Evolutionary conservation across 139 green algal genomes (phyloP), one percentile per base, ranked within the genome.

Genomic region (Edaphochlamys debaryana): DNA sequence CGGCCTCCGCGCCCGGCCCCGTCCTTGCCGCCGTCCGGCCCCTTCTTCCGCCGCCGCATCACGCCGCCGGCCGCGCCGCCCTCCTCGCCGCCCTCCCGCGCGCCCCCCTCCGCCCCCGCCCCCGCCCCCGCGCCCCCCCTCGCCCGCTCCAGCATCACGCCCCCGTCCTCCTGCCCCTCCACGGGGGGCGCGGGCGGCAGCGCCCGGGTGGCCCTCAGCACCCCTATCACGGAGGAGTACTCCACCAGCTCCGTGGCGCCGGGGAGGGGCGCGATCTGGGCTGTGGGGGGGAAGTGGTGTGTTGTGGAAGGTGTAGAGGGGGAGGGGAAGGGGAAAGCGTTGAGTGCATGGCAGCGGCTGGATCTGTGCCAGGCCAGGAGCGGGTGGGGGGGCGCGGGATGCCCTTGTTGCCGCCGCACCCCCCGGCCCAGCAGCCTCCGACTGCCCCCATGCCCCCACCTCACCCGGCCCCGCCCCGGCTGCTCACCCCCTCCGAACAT

Each of bases 191-290:
- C 41, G 20, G 75, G 75, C 41, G 60, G 75, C 41, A 30, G 20
- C 9, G 75, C 62, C 62, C 73, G 72, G 34, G 42, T 52, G 0
- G 75, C 75, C 2, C 75, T 62, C 41, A 82, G 75, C 62, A 82
- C 75, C 0, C 75, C 75, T n/a, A 82, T 71, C n/a, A 82, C 75
- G 60, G 36, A 66, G 22, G 30, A 50, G 37, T 52, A 82, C 41
- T 82, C 75, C 19, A 73, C 4, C 9, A 82, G 75, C 40, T 82
- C 75, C 11, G 62, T 82, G 62, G 41, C 62, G 3, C 62, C 75
- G 4, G 75, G 75, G 25, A 82, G 75, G 15, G 75, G 75, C 30
- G 62, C 62, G 62, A 82, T 73, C 73, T 82, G 75, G 75, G 75
- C 75, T 82, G 67, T 40, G 40, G 25, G 36, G 1, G 37, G 66